phyloP scores from a whole-genome alignment of 1,284 basidiomycete genomes.

The Rhodotorula sp. region DNA sequence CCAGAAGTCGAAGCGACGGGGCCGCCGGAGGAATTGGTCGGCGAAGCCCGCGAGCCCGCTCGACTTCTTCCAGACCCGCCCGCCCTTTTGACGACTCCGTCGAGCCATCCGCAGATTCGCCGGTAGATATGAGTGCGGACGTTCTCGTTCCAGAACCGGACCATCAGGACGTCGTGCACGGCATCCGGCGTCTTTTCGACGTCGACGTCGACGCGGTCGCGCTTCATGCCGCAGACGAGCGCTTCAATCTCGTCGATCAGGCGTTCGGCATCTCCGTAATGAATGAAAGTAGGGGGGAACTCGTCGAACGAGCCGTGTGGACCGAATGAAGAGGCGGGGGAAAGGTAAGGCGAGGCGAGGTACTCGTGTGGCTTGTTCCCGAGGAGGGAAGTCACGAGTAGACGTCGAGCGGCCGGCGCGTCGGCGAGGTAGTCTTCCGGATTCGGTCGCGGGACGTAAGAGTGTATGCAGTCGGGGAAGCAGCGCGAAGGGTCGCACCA shows the following conservation, averaged over 20 bases:
- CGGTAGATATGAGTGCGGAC: slow-evolving; percentile 20
- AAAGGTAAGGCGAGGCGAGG: slow-evolving; percentile 35
- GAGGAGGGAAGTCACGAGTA: slow-evolving; percentile 35
- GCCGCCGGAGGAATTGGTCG: background rate
- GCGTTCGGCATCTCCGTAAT: slow-evolving; percentile 39
- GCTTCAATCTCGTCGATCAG: slow-evolving; percentile 39
- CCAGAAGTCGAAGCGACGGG: background rate
- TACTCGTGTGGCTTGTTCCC: slow-evolving; percentile 30
- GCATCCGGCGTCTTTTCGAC: slow-evolving; percentile 34
- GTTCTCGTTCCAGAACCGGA: slow-evolving; percentile 37
- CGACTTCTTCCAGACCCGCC: background rate
- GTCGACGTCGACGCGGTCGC: slow-evolving; percentile 27
- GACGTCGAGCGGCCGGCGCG: slow-evolving; percentile 26
- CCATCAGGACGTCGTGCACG: slow-evolving; percentile 39
- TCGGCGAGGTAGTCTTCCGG: slow-evolving; percentile 39
- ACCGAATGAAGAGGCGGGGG: slow-evolving; percentile 31
- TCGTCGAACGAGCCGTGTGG: slow-evolving; percentile 27
- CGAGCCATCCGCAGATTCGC: slow-evolving; percentile 30
- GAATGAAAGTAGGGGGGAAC: slow-evolving; percentile 36
- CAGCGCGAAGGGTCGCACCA: slow-evolving; percentile 37
- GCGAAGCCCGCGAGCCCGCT: background rate
- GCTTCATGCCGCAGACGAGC: slow-evolving; percentile 23
- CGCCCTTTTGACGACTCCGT: slow-evolving; percentile 3
- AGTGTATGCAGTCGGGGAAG: slow-evolving; percentile 28
- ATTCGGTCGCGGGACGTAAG: slow-evolving; percentile 32